Evolutionary conservation across 768 basidiomycete genomes (phyloP).

Genomic region (Suillus sp.): DNA sequence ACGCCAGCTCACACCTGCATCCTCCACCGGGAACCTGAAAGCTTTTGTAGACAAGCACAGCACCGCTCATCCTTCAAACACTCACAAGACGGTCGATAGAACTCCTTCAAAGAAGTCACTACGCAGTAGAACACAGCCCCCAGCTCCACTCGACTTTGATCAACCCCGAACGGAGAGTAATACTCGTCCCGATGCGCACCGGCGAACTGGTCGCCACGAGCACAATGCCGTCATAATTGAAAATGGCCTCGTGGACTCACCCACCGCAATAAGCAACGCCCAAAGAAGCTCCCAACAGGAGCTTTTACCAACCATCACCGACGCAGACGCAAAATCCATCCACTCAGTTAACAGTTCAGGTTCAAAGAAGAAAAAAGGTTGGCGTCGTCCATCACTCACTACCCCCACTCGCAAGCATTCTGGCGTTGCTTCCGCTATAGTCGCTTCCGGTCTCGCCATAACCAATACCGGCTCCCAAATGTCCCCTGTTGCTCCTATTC

Average conservation of each 20-base stretch:
- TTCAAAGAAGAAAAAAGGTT: constrained; percentile 28
- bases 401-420: constrained; percentile 41
- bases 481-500: constrained; percentile 43
- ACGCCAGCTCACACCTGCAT: constrained; percentile 33
- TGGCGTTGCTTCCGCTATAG: constrained; percentile 37
- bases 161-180: constrained; percentile 1
- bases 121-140: constrained; percentile 31
- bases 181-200: constrained; percentile 14
- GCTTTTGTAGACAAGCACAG: constrained; percentile 28
- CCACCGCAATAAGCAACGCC: constrained; percentile 17
- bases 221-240: constrained; percentile 12
- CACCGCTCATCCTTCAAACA: constrained; percentile 8
- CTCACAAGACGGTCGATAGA: constrained; percentile 14
- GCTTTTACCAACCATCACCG: constrained; percentile 16
- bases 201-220: constrained; percentile 25
- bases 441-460: constrained; percentile 56
- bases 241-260: constrained; percentile 25
- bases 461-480: constrained; percentile 54
- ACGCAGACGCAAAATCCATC: constrained; percentile 30
- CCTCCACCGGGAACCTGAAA: constrained; percentile 34
- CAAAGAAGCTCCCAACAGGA: constrained; percentile 24
- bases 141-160: constrained; percentile 30
- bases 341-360: constrained; percentile 28
- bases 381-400: constrained; percentile 18
- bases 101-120: constrained; percentile 30